Conservation (phyloP, 2,329 filamentous ascomycete species). For the Fusarium verrucosum region DNA sequence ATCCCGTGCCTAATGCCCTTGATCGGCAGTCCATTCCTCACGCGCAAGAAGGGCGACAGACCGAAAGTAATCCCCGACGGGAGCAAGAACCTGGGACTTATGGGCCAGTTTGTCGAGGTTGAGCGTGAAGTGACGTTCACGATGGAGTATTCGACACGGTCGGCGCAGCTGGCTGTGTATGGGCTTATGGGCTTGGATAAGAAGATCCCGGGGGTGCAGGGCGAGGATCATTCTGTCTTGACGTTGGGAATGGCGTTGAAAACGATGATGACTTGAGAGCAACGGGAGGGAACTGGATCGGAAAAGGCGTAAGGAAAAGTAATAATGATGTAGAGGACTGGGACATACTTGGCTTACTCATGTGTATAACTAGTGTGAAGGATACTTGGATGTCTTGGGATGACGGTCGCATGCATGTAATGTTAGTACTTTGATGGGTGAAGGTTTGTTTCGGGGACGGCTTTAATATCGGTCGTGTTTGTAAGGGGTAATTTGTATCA, state of each 20-base stretch:
- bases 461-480: background rate
- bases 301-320: conserved; percentile 15
- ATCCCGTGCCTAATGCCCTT: conserved; percentile 41
- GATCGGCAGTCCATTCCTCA: conserved; percentile 42
- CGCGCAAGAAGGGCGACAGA: conserved; percentile 40
- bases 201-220: conserved; percentile 31
- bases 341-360: background rate
- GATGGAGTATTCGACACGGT: conserved; percentile 44
- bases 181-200: conserved; percentile 40
- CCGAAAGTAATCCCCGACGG: conserved; percentile 39
- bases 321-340: background rate
- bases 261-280: conserved; percentile 40
- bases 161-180: conserved; percentile 42
- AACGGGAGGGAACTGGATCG: background rate
- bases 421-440: background rate
- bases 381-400: background rate
- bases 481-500: background rate
- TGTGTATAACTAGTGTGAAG: background rate
- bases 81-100: conserved; percentile 41
- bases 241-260: conserved; percentile 42
- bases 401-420: background rate
- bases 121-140: conserved; percentile 44
- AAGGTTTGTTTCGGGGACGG: background rate
- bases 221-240: conserved; percentile 39
- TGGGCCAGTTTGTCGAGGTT: conserved; percentile 44